Evolutionary conservation across 1,284 basidiomycete genomes (phyloP).

Genomic region (Sanghuangporus sanghuang): DNA sequence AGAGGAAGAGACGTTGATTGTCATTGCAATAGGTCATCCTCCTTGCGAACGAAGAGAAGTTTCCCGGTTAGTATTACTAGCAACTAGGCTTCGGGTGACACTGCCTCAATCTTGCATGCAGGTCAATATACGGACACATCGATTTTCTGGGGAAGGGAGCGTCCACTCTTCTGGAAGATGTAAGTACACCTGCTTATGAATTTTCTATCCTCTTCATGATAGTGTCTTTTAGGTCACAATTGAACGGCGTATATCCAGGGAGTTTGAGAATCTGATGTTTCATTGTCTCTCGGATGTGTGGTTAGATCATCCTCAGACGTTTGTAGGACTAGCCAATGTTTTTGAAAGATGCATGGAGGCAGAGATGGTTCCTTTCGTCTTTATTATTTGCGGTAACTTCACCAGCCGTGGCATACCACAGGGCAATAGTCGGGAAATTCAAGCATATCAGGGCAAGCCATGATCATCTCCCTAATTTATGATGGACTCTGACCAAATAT

Average conservation of each 20-base stretch:
- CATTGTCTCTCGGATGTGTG: constrained; percentile 94
- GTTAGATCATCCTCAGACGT: constrained; percentile 85
- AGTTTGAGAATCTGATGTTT: constrained; percentile 78
- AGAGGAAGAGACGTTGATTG: constrained; percentile 81
- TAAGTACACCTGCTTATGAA: constrained; percentile 33
- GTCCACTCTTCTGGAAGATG: constrained; percentile 90
- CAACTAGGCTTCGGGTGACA: constrained; percentile 6
- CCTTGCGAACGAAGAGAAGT: constrained; percentile 86
- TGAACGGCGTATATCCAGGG: constrained; percentile 54
- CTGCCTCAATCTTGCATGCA: constrained; percentile 27
- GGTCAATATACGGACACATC: constrained; percentile 88
- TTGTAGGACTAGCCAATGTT: constrained; percentile 76
- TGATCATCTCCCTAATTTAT: background rate
- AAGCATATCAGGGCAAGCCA: constrained; percentile 73
- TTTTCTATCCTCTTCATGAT: background rate
- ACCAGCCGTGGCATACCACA: constrained; percentile 75
- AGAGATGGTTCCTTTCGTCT: constrained; percentile 78
- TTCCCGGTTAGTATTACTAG: constrained; percentile 52
- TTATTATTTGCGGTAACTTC: constrained; percentile 96
- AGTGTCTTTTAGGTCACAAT: constrained; percentile 45
- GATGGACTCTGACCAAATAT: background rate
- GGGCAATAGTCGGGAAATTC: constrained; percentile 73
- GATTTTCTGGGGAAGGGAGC: constrained; percentile 94
- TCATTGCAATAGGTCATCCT: constrained; percentile 95
- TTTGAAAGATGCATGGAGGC: constrained; percentile 91